A percentile compares a stretch with the other conserved stretches of the same genome.
phyloP scores from a whole-genome alignment of 148 eudicot species.

The Bassia scoparia region DNA sequence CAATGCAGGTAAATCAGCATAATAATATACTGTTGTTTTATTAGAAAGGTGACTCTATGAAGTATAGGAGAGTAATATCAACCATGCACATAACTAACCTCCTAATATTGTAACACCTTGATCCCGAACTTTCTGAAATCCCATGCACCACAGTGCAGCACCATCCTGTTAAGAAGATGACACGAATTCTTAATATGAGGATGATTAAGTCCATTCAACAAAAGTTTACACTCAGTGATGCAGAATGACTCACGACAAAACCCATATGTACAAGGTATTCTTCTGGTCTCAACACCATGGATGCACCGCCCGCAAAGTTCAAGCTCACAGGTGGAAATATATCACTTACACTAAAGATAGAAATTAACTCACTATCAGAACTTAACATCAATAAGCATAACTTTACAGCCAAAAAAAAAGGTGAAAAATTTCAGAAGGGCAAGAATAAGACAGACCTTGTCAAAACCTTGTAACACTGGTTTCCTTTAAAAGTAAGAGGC shows the following conservation, averaged over 20 bases:
- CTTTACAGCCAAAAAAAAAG: not conserved
- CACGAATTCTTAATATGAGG: constrained; percentile 3
- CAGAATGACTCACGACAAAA: constrained; percentile 59
- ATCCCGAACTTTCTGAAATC: constrained; percentile 71
- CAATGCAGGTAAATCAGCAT: not conserved
- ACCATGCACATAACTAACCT: constrained; percentile 44
- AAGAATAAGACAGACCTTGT: constrained; percentile 42
- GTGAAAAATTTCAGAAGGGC: not conserved
- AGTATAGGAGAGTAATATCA: not conserved
- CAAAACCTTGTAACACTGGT: constrained; percentile 68
- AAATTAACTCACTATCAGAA: constrained; percentile 4
- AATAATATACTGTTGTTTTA: too few species aligned
- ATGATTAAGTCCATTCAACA: not conserved
- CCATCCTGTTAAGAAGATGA: constrained; percentile 55
- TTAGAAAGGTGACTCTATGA: not conserved
- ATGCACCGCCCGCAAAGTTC: constrained; percentile 86
- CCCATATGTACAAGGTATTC: constrained; percentile 77
- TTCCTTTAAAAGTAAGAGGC: constrained; percentile 56
- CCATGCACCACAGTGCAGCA: constrained; percentile 90
- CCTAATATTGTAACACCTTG: constrained; percentile 80
- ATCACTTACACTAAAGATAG: constrained; percentile 46
- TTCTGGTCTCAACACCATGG: constrained; percentile 71
- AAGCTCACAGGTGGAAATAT: constrained; percentile 74
- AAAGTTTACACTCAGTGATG: constrained; percentile 2
- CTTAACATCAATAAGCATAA: not conserved